Conservation (phyloP, 2,329 filamentous ascomycete genomes). For the Elsinoe ampelina region DNA sequence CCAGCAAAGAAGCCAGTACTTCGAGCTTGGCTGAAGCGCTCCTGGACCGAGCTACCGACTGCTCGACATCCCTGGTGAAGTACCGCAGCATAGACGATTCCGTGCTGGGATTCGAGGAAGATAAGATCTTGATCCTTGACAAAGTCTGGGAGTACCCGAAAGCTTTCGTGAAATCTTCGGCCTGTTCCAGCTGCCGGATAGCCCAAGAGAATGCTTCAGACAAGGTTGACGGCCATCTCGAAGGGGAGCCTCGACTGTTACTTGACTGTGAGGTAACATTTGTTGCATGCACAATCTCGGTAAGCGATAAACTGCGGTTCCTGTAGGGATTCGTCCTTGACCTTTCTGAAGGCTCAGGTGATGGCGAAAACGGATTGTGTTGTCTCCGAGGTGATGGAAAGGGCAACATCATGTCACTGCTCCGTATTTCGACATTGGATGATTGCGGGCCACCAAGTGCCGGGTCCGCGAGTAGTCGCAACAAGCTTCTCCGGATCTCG, state of each 20-base stretch:
- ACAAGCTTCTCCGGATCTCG: not conserved
- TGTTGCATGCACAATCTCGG: slow-evolving; percentile 1
- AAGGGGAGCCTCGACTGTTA: not conserved
- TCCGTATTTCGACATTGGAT: slow-evolving; percentile 1
- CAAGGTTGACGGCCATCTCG: slow-evolving; percentile 3
- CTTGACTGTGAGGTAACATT: not conserved
- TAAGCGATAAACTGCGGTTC: slow-evolving; percentile 1
- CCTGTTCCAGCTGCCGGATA: not conserved
- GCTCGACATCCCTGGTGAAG: slow-evolving; percentile 51
- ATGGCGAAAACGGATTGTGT: slow-evolving; percentile 10
- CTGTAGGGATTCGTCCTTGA: slow-evolving; percentile 6
- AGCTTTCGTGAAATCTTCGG: slow-evolving; percentile 10
- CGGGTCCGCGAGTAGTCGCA: slow-evolving; percentile 2
- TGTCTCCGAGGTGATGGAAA: not conserved
- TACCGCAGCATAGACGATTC: slow-evolving; percentile 51
- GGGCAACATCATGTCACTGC: slow-evolving; percentile 11
- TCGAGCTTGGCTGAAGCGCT: slow-evolving; percentile 70
- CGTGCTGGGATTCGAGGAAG: slow-evolving; percentile 6
- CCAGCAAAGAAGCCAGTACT: slow-evolving; percentile 73
- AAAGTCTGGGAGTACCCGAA: slow-evolving; percentile 7
- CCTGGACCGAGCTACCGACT: slow-evolving; percentile 38
- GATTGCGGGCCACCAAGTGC: slow-evolving; percentile 4
- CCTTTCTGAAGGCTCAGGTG: not conserved
- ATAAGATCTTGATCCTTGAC: slow-evolving; percentile 6
- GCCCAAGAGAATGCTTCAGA: slow-evolving; percentile 4